Conservation (phyloP, 257 asterid species). For the Mentha longifolia region DNA sequence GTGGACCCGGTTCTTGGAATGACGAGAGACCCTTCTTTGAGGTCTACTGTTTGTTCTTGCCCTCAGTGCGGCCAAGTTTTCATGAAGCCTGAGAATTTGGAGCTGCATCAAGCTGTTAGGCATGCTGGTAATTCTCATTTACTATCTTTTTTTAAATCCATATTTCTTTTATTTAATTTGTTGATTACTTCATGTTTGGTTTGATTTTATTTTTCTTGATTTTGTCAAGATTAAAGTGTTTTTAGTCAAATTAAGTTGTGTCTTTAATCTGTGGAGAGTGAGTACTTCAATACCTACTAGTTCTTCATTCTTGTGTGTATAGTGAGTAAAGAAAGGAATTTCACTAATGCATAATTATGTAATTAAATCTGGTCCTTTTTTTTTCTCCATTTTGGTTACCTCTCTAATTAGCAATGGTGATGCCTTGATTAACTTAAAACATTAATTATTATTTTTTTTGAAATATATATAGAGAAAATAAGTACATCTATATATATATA, state of each 20-base stretch:
- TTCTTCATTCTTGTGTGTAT: constrained; percentile 40
- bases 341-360: constrained; percentile 6
- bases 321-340: constrained; percentile 16
- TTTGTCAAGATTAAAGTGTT: not conserved
- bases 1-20: constrained; percentile 83
- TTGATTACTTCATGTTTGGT: not conserved
- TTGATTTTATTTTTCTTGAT: not conserved
- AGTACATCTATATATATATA: too few relatives aligned
- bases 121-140: constrained; percentile 70
- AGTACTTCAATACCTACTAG: constrained; percentile 43
- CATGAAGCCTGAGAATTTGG: constrained; percentile 75
- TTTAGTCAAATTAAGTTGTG: not conserved
- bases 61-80: constrained; percentile 75
- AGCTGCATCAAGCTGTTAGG: constrained; percentile 78
- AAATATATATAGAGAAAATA: not conserved
- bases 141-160: not conserved
- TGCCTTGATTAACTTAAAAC: too few relatives aligned
- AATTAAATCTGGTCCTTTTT: not conserved
- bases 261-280: too few relatives aligned
- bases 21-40: constrained; percentile 79
- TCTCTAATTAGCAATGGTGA: not conserved
- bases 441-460: too few relatives aligned
- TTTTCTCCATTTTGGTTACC: not conserved
- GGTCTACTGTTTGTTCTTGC: constrained; percentile 58
- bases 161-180: not conserved